These are phyloP conservation scores for Vitis riparia DNA, from an alignment of 164 flowering plant species.

Conservation along the genomic window DNA sequence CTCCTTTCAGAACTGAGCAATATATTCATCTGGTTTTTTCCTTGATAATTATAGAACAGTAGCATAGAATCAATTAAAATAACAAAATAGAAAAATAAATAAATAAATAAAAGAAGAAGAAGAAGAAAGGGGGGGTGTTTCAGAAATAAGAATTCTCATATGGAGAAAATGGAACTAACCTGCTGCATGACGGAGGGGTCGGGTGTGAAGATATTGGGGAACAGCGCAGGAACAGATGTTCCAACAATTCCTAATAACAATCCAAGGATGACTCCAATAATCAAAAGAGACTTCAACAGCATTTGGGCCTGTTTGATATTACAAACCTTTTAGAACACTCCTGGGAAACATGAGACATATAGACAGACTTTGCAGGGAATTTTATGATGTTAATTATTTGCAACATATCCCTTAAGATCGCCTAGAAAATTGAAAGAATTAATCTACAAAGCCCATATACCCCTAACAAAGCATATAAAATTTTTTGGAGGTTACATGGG, in stretches of 20 bases:
- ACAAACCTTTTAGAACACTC: neutral
- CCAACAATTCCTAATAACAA: constrained; percentile 61
- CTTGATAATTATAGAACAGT: too few species aligned
- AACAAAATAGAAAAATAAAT: too few species aligned
- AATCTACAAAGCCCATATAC: neutral
- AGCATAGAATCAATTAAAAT: too few species aligned
- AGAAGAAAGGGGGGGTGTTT: too few species aligned
- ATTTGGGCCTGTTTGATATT: constrained; percentile 56
- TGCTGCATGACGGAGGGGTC: constrained; percentile 61
- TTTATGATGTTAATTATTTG: too few species aligned
- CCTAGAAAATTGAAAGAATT: neutral
- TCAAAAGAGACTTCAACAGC: constrained; percentile 76
- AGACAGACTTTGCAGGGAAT: too few species aligned
- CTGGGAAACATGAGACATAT: too few species aligned
- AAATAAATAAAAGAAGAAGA: too few species aligned
- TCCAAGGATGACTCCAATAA: constrained; percentile 77
- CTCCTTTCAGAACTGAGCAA: neutral
- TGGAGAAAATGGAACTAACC: constrained; percentile 40
- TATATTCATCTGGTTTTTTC: neutral
- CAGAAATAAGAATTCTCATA: too few species aligned
- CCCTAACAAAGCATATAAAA: too few species aligned
- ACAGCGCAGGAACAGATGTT: constrained; percentile 67
- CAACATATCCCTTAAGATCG: too few species aligned
- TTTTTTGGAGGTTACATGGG: too few species aligned
- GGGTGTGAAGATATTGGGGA: constrained; percentile 74